Evolutionary conservation across 495 filamentous ascomycete genomes (phyloP), one percentile per base, ranked within the genome.

Genomic region (Neurospora hispaniola): DNA sequence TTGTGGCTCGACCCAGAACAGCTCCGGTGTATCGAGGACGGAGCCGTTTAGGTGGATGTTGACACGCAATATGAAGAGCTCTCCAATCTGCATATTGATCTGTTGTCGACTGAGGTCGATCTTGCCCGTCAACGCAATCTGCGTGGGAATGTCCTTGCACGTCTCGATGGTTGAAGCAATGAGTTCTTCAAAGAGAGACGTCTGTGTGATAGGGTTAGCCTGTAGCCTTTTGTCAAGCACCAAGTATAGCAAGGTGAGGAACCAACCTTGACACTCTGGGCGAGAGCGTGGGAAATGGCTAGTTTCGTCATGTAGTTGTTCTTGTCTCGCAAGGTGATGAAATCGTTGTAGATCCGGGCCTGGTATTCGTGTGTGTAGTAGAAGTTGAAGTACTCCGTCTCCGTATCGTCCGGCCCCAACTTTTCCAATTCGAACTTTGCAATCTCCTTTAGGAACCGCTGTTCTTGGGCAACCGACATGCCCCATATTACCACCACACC

Each of bases 401-500:
- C 94, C 18, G 97, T 88, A 74, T 97, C 93, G 79, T 96, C 94
- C 3, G 89, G 88, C 16, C 88, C 89, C 69, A 99, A 85, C 79
- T 97, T 98, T 75, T 97, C 95, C 31, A 86, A 85, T 78, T 97
- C 96, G 78, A 98, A 99, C 78, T 95, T 97, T n/a, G 92, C 90
- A 70, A 98, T 91, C 76, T 99, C 96, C 73, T 94, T 95, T 6
- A 99, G 84, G 78, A 99, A 97, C 35, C 91, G 87, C 68, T 91
- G 88, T 81, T 99, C 96, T 74, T 99, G 90, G 9, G 88, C 84
- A 9, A 91, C 81, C 1, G 92, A 90, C 95, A 99, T 97, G 73
- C 96, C 96, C 96, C 96, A 99, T 79, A 98, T 94, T n/a, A 99
- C 96, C n/a, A 97, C 92, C n/a, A 97, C 96, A 48, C 96, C 96